Evolutionary conservation across 2,329 filamentous ascomycete genomes (phyloP).

Genomic region (Fusarium tuaranense): DNA sequence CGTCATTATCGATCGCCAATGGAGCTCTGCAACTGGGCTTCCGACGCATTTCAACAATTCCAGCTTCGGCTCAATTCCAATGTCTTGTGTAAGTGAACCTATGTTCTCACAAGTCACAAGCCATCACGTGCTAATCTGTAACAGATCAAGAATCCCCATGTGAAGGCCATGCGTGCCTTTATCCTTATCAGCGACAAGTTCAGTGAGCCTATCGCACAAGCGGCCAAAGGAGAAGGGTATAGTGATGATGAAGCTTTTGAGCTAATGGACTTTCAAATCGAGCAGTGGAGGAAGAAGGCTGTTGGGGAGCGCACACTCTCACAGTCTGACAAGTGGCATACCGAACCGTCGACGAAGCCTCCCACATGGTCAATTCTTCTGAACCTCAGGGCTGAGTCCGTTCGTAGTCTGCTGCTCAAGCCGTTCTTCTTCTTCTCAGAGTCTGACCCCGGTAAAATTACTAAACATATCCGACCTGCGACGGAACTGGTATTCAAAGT

Average conservation of each 20-base stretch:
- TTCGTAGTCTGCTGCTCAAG: conserved; percentile 23
- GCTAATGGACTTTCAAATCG: conserved; percentile 46
- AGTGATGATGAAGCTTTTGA: conserved; percentile 44
- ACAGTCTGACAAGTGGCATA: conserved; percentile 13
- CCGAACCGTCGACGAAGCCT: conserved; percentile 18
- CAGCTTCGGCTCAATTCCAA: conserved; percentile 28
- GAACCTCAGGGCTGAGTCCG: conserved; percentile 27
- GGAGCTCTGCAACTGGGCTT: conserved; percentile 30
- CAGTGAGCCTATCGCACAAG: conserved; percentile 22
- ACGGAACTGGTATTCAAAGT: conserved; percentile 26
- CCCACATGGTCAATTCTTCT: conserved; percentile 26
- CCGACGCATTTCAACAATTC: conserved; percentile 27
- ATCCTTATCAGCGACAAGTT: conserved; percentile 30
- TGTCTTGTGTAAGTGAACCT: conserved; percentile 10
- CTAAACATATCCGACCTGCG: conserved; percentile 23
- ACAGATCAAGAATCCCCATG: conserved; percentile 25
- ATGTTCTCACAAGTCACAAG: not conserved
- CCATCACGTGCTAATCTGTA: fast-evolving
- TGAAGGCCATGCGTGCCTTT: conserved; percentile 26
- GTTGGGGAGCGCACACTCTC: conserved; percentile 27
- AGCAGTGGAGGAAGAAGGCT: conserved; percentile 43
- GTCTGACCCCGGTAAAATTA: conserved; percentile 20
- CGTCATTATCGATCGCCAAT: conserved; percentile 16
- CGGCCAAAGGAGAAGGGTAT: conserved; percentile 27
- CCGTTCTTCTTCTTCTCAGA: conserved; percentile 29